Base-by-base conservation (phyloP, 768 basidiomycete species). In the Suillus cothurnatus region DNA sequence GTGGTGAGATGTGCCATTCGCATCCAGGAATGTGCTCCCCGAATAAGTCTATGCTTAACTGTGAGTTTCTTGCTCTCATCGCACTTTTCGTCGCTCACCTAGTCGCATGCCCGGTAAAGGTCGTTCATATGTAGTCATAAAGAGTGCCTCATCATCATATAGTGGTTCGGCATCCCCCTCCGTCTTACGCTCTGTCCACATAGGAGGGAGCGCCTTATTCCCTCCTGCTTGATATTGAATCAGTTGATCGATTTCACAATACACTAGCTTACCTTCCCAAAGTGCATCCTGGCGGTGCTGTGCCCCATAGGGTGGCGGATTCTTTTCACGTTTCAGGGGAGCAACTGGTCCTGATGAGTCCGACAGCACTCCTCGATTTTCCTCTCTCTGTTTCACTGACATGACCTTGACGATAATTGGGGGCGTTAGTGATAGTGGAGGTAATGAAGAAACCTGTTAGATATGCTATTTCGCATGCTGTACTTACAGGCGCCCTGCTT, bases 221-320 rank as follows among this genome's bases (percentile, higher is more conserved):
- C 26, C 58, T 19, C 58, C 38, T 59, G 17, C 19, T 21, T 31
- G 2, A 12, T 4, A 19, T 41, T 41, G 38, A 59, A 19, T 41
- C 6, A 0, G 19, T 59, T 3, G 41, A 6, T 26, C 3, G 1
- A 12, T 12, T 21, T 41, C 38, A 31, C 3, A 4, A 7, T 6
- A 3, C 6, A 4, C 0, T 1, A n/a, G 11, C 58, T 59, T 26
- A 59, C 58, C 57, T 59, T 59, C 19, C 58, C 38, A 59, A 28
- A 41, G 38, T 21, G 58, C 58, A 59, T 59, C 38, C 58, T 21
- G 58, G 19, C 26, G 23, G 26, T 59, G 58, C 58, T 59, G 58
- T 12, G 58, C 58, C 7, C 39, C 39, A 59, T 58, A 58, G 8
- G 17, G 36, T 39, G 38, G 38, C 19, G 23, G 38, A 15, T 6